Conservation (phyloP, 345 rosid species). For the Sonneratia alba region DNA sequence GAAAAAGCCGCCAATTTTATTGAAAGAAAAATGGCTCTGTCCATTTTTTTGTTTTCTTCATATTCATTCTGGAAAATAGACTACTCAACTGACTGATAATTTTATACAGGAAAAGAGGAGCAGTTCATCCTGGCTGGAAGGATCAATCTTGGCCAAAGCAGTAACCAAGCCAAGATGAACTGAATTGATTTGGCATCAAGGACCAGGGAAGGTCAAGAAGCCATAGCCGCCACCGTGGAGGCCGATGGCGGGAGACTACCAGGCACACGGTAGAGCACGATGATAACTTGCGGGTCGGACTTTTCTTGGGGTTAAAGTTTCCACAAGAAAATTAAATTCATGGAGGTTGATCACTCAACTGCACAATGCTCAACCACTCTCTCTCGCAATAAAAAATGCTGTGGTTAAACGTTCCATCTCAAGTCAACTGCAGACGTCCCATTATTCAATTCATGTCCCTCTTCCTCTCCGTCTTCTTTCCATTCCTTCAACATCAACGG, state of each 20-base stretch:
- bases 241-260: neutral
- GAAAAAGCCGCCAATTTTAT: too few relatives aligned
- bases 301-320: neutral
- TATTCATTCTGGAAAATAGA: too few relatives aligned
- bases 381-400: neutral
- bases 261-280: too few relatives aligned
- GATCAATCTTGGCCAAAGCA: neutral
- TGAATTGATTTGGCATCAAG: neutral
- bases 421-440: neutral
- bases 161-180: neutral
- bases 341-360: slow-evolving; percentile 3
- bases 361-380: neutral
- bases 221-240: neutral
- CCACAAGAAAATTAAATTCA: neutral
- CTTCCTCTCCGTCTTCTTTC: neutral
- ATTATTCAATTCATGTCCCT: neutral
- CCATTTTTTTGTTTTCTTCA: too few relatives aligned
- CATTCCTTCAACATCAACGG: neutral
- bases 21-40: too few relatives aligned
- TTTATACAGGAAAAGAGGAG: too few relatives aligned
- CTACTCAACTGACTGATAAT: too few relatives aligned
- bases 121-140: too few relatives aligned
- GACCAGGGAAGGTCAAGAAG: neutral
- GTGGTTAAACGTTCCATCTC: neutral
- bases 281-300: neutral